These are phyloP conservation scores for Xylaria sp. DNA, from an alignment of 2,329 filamentous ascomycete genomes.

Conservation along the genomic window DNA sequence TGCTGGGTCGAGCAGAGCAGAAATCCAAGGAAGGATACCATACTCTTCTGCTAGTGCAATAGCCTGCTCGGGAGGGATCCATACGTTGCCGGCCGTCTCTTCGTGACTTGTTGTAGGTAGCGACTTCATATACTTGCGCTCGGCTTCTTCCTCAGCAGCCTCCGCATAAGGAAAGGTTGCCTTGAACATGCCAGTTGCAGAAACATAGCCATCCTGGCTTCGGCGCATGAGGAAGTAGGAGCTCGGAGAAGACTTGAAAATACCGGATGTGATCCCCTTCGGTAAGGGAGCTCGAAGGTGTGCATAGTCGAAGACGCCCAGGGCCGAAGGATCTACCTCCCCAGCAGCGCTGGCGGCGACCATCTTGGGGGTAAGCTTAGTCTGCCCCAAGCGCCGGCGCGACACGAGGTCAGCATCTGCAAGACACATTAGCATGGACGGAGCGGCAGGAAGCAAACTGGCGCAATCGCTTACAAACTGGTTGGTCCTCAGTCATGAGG, in stretches of 20 bases:
- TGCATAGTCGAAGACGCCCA: conserved; percentile 93
- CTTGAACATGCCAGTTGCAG: conserved; percentile 92
- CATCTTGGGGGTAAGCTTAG: conserved; percentile 85
- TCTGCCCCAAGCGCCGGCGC: conserved; percentile 90
- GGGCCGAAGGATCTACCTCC: conserved; percentile 76
- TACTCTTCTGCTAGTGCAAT: conserved; percentile 88
- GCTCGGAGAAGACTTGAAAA: conserved; percentile 88
- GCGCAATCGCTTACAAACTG: conserved; percentile 62
- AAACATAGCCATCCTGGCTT: conserved; percentile 84
- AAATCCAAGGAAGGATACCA: conserved; percentile 85
- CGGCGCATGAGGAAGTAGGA: conserved; percentile 97
- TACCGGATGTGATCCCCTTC: conserved; percentile 89
- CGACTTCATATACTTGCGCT: conserved; percentile 86
- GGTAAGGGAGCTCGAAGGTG: conserved; percentile 93
- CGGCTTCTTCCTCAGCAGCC: conserved; percentile 74
- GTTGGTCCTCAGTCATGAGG: conserved; percentile 71
- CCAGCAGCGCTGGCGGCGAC: conserved; percentile 75
- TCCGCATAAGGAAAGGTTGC: conserved; percentile 85
- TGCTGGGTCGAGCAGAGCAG: conserved; percentile 88
- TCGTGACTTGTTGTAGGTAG: conserved; percentile 84
- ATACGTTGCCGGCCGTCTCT: conserved; percentile 95
- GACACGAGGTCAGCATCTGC: conserved; percentile 79
- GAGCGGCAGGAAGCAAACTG: conserved; percentile 10
- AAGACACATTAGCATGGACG: conserved; percentile 36
- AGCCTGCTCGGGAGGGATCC: conserved; percentile 87